Evolutionary conservation across 2,329 filamentous ascomycete genomes (phyloP), one percentile per base, ranked within the genome.

Genomic region (Massarina eburnea): DNA sequence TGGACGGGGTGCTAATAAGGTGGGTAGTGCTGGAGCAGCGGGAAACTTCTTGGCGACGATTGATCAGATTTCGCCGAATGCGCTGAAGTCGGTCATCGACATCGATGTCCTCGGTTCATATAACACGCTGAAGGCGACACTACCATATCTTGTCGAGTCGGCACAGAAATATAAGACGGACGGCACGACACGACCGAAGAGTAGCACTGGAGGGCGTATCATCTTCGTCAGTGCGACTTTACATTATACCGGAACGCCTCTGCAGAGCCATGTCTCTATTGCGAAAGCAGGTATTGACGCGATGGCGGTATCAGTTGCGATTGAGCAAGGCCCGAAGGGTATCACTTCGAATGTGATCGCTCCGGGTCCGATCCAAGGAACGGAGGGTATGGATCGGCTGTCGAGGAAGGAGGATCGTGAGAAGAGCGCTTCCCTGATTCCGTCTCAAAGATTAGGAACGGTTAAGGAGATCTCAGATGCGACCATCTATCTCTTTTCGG

Each of bases 41-140:
- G 94, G 94, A 48, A 99, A 99, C 72, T 99, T 97, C 71, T 79
- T 99, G 18, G 87, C 90, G 0, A 88, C 92, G 4, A 86, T 97
- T 49, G 81, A 86, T 32, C 86, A 86, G 51, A 81, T 97, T 39
- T 90, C 84, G 32, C 74, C 88, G 47, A 97, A 97, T 66, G 94
- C 89, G 3, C 95, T 99, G 83, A 95, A 91, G 71, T 80, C 89
- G 0, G 94, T 99, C 55, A 92, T 97, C 61, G 94, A 97, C 51
- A 99, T 99, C 63, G 94, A 97, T 67, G 86, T 96, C 2, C 72
- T 97, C 27, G 94, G 94, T 24, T 95, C 89, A 14, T 99, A 88
- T 75, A 95, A 97, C 75, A 96, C 91, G 2, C 79, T 96, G 64
- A 97, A 97, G 74, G 91, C 92, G 3, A 94, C 90, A 1, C 75